A percentile compares a stretch with the other conserved stretches of the same genome.
Evolutionary conservation across 2,329 filamentous ascomycete species (phyloP).

Genomic region (Fusarium cyanostomum): DNA sequence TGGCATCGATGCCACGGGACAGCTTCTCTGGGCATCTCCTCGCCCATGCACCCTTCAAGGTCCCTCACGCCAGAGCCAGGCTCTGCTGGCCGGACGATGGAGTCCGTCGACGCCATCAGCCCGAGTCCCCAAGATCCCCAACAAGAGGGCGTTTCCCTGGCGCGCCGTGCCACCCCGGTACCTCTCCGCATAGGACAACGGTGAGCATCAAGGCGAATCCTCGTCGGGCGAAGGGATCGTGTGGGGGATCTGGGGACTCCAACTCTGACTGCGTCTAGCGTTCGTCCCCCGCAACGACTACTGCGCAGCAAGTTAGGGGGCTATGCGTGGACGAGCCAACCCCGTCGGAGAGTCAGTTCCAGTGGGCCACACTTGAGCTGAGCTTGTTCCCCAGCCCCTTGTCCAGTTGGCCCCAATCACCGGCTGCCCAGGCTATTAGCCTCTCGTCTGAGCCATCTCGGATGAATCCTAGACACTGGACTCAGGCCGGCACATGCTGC

Average conservation of each 20-base stretch:
- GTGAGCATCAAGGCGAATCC: conserved; percentile 19
- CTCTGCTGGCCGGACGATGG: conserved; percentile 24
- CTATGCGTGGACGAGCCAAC: conserved; percentile 22
- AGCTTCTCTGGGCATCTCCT: not conserved
- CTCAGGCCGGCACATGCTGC: conserved; percentile 7
- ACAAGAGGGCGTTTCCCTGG: conserved; percentile 10
- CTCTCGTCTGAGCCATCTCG: not conserved
- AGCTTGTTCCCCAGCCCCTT: not conserved
- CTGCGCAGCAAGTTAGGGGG: not conserved
- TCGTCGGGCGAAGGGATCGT: conserved; percentile 41
- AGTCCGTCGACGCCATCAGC: not conserved
- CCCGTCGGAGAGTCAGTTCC: not conserved
- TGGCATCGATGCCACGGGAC: no score
- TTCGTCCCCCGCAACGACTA: conserved; percentile 41
- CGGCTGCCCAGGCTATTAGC: not conserved
- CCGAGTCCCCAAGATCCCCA: conserved; percentile 13
- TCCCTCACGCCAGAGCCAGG: conserved; percentile 13
- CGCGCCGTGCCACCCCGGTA: conserved; percentile 2
- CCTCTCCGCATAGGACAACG: conserved; percentile 29
- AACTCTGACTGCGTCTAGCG: conserved; percentile 31
- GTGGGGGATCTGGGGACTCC: conserved; percentile 38
- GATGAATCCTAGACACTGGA: conserved; percentile 30
- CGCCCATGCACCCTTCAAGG: conserved; percentile 15
- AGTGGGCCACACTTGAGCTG: not conserved
- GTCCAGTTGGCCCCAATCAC: conserved; percentile 2